Evolutionary conservation across 169 alveolate genomes (phyloP), one percentile per base, ranked within the genome.

Genomic region (Plasmodium inui): DNA sequence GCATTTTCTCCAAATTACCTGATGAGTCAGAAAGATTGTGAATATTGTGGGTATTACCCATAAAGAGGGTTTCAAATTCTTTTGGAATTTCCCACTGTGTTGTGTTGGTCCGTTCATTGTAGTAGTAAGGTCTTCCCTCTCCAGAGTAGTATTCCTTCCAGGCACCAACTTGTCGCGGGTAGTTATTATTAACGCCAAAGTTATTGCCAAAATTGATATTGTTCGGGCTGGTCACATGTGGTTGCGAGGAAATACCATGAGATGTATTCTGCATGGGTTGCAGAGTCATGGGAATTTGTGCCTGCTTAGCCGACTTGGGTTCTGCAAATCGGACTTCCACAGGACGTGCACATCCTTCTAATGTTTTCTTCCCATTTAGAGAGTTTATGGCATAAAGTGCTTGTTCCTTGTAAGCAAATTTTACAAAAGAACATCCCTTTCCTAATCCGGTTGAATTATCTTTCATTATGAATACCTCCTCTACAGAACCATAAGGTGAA

Each of bases 11-110:
- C 71, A 44, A 67, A 39, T 96, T 84, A 96, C 88, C 96, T 84
- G 73, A 93, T 55, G 83, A 83, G 84, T 53, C 94, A 44, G 90
- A 96, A 93, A 81, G 92, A 92, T 39, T 92, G 41, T 82, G 94
- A 80, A 85, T 92, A 55, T 71, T 93, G 32, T 70, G 93, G 7
- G 94, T n/a, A 78, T 17, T 41, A 50, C 82, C 72, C 94, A 79
- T 79, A 55, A 70, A 73, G 34, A 74, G 82, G 28, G 84, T 93
- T 44, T 96, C 97, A 61, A 98, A 96, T 57, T 98, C 99, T 55
- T 97, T 96, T 26, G 99, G 99, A 94, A 95, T 93, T 92, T 97
- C 99, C 99, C 99, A 98, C 79, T 97, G 98, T 0, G 98, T 97
- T 44, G 96, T 93, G 70, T 96, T 97, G 7, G 98, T 96, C 76